Evolutionary conservation across 192 early-diverging fungal genomes (phyloP).

Genomic region (Paraglomus brasilianum): DNA sequence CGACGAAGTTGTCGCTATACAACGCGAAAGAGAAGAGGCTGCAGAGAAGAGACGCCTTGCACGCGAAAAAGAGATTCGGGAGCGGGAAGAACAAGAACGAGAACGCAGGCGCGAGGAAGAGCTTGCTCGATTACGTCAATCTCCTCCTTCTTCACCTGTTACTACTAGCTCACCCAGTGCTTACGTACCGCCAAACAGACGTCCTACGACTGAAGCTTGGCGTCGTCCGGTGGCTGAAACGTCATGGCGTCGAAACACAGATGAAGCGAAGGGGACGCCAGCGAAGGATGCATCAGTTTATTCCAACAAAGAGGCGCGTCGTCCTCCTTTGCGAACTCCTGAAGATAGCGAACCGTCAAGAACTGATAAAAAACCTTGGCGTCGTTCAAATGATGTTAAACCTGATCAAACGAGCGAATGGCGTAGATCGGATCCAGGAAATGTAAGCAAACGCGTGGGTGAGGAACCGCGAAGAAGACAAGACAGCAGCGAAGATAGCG

Average conservation of each 20-base stretch:
- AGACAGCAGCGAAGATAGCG: no score
- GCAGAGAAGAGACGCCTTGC: slow-evolving; percentile 46
- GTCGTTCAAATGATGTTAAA: neutral
- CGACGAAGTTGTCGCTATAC: slow-evolving; percentile 50
- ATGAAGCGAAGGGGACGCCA: no score
- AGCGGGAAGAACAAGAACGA: slow-evolving; percentile 34
- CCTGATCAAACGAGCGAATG: neutral
- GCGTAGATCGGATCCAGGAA: slow-evolving; percentile 21
- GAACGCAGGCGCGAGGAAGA: slow-evolving; percentile 32
- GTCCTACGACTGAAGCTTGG: neutral
- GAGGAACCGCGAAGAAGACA: no score
- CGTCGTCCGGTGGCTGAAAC: neutral
- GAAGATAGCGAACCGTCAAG: no score
- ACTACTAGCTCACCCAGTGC: slow-evolving; percentile 35
- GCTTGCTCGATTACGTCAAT: neutral
- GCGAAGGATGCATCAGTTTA: no score
- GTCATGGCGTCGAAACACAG: no score
- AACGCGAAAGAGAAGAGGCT: slow-evolving; percentile 48
- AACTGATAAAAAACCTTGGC: no score
- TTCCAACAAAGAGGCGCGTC: no score
- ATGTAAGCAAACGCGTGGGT: no score
- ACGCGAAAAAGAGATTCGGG: slow-evolving; percentile 32
- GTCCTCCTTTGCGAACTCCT: no score
- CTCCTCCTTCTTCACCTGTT: slow-evolving; percentile 9
- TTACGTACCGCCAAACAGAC: slow-evolving; percentile 26